Percentiles rank a stretch among this genome's conserved stretches.
Evolutionary conservation across 2,329 filamentous ascomycete species (phyloP).

Genomic region (Cercospora brassicicola): DNA sequence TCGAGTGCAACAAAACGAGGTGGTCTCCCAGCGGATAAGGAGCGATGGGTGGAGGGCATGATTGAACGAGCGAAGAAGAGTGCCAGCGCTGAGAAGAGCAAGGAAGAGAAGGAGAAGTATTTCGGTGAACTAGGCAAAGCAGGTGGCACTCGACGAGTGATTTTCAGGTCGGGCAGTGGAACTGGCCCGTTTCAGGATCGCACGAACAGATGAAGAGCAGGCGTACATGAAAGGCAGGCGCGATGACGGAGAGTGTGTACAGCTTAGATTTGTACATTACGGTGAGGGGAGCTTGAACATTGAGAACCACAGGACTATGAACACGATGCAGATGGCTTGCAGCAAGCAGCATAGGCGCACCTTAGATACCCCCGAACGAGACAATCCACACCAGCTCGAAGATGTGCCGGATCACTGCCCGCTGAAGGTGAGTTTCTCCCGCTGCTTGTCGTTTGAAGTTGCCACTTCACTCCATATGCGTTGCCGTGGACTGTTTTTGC

Average conservation of each 20-base stretch:
- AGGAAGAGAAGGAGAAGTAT: conserved; percentile 39
- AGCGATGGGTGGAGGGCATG: conserved; percentile 79
- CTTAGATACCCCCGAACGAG: neutral
- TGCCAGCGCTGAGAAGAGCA: conserved; percentile 55
- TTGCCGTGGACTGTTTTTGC: neutral
- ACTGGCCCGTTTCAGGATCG: conserved; percentile 1
- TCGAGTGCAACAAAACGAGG: conserved; percentile 24
- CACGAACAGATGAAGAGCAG: neutral
- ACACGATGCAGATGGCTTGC: neutral
- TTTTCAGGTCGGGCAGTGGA: conserved; percentile 48
- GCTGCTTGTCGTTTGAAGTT: neutral
- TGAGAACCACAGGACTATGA: conserved; percentile 10
- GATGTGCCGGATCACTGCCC: neutral
- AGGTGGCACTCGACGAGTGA: conserved; percentile 71
- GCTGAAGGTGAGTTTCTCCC: neutral
- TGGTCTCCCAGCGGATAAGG: conserved; percentile 62
- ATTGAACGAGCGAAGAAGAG: conserved; percentile 71
- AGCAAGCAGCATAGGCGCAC: neutral
- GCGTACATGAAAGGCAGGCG: neutral
- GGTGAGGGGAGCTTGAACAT: neutral
- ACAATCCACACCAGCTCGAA: neutral
- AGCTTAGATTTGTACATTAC: neutral
- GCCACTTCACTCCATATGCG: neutral
- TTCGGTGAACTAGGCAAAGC: conserved; percentile 72
- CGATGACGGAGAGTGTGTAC: neutral